Evolutionary conservation across 192 early-diverging fungal genomes (phyloP).

Genomic region (Backusella macrospora): DNA sequence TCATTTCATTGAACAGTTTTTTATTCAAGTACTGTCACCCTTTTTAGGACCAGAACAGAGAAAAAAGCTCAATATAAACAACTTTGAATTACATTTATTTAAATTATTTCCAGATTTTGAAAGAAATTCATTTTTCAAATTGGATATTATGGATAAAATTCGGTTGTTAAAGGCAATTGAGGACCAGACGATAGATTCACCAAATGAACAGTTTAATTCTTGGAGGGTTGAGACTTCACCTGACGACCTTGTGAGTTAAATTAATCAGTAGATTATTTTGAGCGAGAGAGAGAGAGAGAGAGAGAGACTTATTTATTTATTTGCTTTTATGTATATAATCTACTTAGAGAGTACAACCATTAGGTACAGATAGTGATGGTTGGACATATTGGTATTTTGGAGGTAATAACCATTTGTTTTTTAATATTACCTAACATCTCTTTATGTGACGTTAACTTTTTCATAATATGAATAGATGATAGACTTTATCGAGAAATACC

Average conservation of each 20-base stretch:
- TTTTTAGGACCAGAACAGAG: neutral
- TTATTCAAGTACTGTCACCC: conserved; percentile 12
- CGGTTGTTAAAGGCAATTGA: conserved; percentile 6
- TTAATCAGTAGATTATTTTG: neutral
- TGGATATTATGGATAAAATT: conserved; percentile 5
- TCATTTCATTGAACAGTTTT: neutral
- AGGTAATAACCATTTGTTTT: neutral
- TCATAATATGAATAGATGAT: neutral
- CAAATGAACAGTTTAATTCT: neutral
- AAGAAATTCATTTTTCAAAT: neutral
- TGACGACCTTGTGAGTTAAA: neutral
- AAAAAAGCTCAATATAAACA: neutral
- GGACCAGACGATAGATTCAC: neutral
- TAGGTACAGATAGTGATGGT: neutral
- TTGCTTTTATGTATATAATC: neutral
- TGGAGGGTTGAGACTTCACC: neutral
- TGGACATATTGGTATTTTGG: conserved; percentile 23
- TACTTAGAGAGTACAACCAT: conserved; percentile 14
- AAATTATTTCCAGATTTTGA: neutral
- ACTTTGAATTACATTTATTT: neutral
- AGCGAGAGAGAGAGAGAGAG: neutral
- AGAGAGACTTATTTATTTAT: neutral
- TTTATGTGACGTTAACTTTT: too few relatives aligned
- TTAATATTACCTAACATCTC: too few relatives aligned
- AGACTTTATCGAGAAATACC: conserved; percentile 18